phyloP scores from a whole-genome alignment of 1,284 basidiomycete species.

The Kwoniella shivajii region DNA sequence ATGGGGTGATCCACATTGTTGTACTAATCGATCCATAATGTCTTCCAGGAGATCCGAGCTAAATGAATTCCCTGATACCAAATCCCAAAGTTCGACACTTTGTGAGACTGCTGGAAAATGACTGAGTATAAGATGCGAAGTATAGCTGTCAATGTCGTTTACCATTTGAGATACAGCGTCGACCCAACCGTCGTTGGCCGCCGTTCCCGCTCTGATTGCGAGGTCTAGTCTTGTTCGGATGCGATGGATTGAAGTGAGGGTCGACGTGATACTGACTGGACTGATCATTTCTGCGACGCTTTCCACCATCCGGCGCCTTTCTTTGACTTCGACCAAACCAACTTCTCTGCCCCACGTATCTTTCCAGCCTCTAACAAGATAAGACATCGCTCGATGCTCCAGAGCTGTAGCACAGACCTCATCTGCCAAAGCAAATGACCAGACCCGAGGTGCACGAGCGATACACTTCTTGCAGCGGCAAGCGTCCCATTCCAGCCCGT shows the following conservation, averaged over 20 bases:
- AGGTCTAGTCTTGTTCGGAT: conserved; percentile 39
- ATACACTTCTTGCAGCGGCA: conserved; percentile 80
- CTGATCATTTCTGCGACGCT: conserved; percentile 70
- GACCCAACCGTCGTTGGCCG: conserved; percentile 66
- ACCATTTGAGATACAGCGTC: conserved; percentile 68
- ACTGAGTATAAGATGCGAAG: conserved; percentile 59
- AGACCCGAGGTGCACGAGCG: conserved; percentile 71
- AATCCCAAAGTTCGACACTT: conserved; percentile 67
- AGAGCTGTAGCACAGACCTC: conserved; percentile 75
- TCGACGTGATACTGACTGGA: conserved; percentile 65
- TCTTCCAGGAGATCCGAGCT: conserved; percentile 71
- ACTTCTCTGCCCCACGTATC: conserved; percentile 87
- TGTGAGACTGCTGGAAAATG: conserved; percentile 65
- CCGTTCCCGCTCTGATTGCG: conserved; percentile 34
- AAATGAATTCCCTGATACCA: conserved; percentile 69
- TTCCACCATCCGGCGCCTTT: conserved; percentile 68
- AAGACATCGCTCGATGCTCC: conserved; percentile 69
- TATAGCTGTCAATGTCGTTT: conserved; percentile 60
- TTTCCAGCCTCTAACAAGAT: conserved; percentile 76
- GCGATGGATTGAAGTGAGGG: conserved; percentile 51
- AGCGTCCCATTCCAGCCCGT: conserved; percentile 77
- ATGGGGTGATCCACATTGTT: conserved; percentile 58
- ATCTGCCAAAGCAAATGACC: conserved; percentile 71
- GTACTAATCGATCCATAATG: conserved; percentile 66
- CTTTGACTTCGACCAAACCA: conserved; percentile 65